These are phyloP conservation scores for Lathyrus oleraceus DNA, from an alignment of 306 rosid species.

Conservation along the genomic window DNA sequence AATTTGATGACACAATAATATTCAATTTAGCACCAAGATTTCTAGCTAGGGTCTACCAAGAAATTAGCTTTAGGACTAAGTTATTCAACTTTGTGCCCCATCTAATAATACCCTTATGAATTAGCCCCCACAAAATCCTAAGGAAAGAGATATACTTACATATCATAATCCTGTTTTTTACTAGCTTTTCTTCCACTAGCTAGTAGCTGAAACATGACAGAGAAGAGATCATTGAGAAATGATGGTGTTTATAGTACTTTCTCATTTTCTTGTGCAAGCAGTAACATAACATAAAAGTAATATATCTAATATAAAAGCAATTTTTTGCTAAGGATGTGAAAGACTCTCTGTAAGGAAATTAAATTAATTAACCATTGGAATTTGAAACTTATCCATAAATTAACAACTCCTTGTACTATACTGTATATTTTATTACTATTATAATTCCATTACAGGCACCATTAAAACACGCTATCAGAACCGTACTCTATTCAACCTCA, in stretches of 20 bases:
- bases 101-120: slow-evolving; percentile 35
- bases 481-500: slow-evolving; percentile 33
- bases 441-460: slow-evolving; percentile 9
- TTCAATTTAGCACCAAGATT: slow-evolving; percentile 54
- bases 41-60: slow-evolving; percentile 55
- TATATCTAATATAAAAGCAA: too few relatives aligned
- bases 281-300: too few relatives aligned
- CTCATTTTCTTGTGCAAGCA: slow-evolving; percentile 44
- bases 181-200: slow-evolving; percentile 58
- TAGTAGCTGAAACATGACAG: slow-evolving; percentile 34
- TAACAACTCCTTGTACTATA: slow-evolving; percentile 43
- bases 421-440: background rate
- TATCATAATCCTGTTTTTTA: slow-evolving; percentile 42
- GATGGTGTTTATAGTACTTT: slow-evolving; percentile 70
- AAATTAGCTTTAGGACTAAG: slow-evolving; percentile 60
- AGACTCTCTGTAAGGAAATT: too few relatives aligned
- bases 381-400: slow-evolving; percentile 24
- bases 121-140: slow-evolving; percentile 82
- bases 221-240: slow-evolving; percentile 83
- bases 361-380: too few relatives aligned
- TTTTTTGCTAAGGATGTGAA: too few relatives aligned
- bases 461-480: slow-evolving; percentile 31
- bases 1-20: slow-evolving; percentile 2
- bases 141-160: slow-evolving; percentile 70
- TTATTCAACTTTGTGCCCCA: slow-evolving; percentile 49